Conservation (phyloP, 352 stramenopile species). For the Globisporangium megalacanthum region DNA sequence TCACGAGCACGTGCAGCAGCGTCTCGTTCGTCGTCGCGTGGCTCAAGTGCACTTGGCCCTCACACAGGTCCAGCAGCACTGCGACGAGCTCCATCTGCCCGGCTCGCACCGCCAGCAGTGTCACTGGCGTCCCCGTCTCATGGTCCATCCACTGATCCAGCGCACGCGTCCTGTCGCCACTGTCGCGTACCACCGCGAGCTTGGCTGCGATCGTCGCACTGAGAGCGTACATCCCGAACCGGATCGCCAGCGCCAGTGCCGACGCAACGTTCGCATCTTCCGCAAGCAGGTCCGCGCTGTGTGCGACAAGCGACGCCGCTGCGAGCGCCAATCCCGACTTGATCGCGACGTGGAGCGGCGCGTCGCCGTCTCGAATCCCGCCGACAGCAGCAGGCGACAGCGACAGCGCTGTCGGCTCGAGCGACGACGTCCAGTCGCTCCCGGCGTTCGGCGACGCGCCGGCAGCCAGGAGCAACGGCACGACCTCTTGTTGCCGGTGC, state of each 20-base stretch:
- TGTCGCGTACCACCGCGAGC: slow-evolving; percentile 1
- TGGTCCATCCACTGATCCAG: slow-evolving; percentile 36
- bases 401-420: too few species aligned
- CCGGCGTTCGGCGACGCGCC: slow-evolving; percentile 27
- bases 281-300: slow-evolving; percentile 36
- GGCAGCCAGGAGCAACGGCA: slow-evolving; percentile 33
- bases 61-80: slow-evolving; percentile 40
- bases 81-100: slow-evolving; percentile 53
- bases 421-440: slow-evolving; percentile 19
- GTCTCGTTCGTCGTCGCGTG: slow-evolving; percentile 21
- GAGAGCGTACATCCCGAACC: slow-evolving; percentile 56
- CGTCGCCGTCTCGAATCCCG: slow-evolving; percentile 25
- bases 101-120: slow-evolving; percentile 44
- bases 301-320: slow-evolving; percentile 34
- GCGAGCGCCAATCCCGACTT: slow-evolving; percentile 42
- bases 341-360: slow-evolving; percentile 53
- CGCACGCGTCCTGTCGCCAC: not conserved
- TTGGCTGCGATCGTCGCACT: slow-evolving; percentile 16
- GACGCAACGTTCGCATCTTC: slow-evolving; percentile 37
- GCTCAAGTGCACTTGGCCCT: slow-evolving; percentile 17
- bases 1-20: slow-evolving; percentile 41
- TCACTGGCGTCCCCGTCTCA: slow-evolving; percentile 36
- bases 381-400: not conserved
- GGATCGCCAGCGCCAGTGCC: slow-evolving; percentile 42
- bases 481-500: slow-evolving; percentile 40